Conservation (phyloP, 768 basidiomycete genomes). For the Lactifluus hygrophoroides region DNA sequence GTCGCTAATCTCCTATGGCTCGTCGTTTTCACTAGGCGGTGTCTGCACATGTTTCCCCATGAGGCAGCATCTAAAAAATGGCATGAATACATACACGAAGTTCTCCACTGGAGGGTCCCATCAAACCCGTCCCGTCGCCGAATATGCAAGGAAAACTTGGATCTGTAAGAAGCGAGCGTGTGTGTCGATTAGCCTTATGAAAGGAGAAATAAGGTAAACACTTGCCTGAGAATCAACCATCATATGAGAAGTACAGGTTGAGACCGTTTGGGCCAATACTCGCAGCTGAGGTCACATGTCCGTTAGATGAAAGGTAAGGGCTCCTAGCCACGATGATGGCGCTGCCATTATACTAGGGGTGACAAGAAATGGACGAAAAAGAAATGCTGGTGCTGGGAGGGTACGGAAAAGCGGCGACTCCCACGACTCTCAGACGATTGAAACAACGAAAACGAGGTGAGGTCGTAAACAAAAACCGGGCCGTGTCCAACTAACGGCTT, state of each 20-base stretch:
- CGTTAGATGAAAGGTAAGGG: too few relatives aligned
- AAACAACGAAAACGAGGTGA: too few relatives aligned
- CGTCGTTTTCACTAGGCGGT: constrained; percentile 73
- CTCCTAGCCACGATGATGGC: constrained; percentile 2
- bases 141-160: constrained; percentile 69
- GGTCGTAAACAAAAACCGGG: too few relatives aligned
- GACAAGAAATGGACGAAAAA: neutral
- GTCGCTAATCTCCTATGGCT: constrained; percentile 95
- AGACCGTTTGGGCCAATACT: neutral
- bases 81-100: constrained; percentile 56
- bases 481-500: too few relatives aligned
- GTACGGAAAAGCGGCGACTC: neutral
- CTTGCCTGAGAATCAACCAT: constrained; percentile 76
- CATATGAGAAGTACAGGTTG: constrained; percentile 1
- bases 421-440: too few relatives aligned
- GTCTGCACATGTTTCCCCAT: constrained; percentile 39
- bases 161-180: constrained; percentile 44
- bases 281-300: too few relatives aligned
- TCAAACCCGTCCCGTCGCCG: constrained; percentile 83
- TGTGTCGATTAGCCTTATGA: neutral
- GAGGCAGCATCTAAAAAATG: constrained; percentile 13
- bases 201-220: constrained; percentile 4
- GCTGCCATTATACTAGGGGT: constrained; percentile 10
- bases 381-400: neutral
- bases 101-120: constrained; percentile 90